Conservation (phyloP, 805 yeast genomes). For the Candida nonsorbophila region DNA sequence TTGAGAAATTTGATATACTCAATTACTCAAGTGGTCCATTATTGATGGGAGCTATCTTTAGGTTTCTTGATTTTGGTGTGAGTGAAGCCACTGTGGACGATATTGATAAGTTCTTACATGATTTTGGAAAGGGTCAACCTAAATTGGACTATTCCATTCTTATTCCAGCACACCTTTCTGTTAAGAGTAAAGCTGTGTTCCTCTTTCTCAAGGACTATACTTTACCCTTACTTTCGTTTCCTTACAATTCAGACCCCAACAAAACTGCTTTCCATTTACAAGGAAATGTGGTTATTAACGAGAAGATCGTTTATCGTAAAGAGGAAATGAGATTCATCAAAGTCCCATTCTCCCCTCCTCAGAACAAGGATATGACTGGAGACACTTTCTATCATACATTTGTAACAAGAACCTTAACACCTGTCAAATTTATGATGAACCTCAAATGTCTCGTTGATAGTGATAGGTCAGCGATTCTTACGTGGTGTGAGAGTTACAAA, state of each 20-base stretch:
- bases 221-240: slow-evolving; percentile 52
- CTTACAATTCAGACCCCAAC: slow-evolving; percentile 18
- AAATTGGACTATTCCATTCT: slow-evolving; percentile 49
- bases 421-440: slow-evolving; percentile 53
- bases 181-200: slow-evolving; percentile 39
- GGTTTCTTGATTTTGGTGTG: slow-evolving; percentile 23
- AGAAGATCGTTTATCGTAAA: slow-evolving; percentile 40
- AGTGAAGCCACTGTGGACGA: slow-evolving; percentile 19
- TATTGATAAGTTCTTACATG: slow-evolving; percentile 30
- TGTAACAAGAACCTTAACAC: slow-evolving; percentile 58
- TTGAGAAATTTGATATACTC: slow-evolving; percentile 29
- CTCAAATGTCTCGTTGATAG: slow-evolving; percentile 42
- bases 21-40: slow-evolving; percentile 30
- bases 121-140: slow-evolving; percentile 47
- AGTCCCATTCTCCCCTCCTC: slow-evolving; percentile 56
- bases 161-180: slow-evolving; percentile 42
- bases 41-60: slow-evolving; percentile 23
- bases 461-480: slow-evolving; percentile 42
- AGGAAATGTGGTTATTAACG: slow-evolving; percentile 54
- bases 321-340: slow-evolving; percentile 45
- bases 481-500: slow-evolving; percentile 62
- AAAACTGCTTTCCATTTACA: slow-evolving; percentile 22
- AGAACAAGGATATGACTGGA: slow-evolving; percentile 17
- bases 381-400: slow-evolving; percentile 55
- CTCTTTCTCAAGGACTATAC: slow-evolving; percentile 52